phyloP scores from a whole-genome alignment of 345 rosid species.

The Lepidium aucheri region DNA sequence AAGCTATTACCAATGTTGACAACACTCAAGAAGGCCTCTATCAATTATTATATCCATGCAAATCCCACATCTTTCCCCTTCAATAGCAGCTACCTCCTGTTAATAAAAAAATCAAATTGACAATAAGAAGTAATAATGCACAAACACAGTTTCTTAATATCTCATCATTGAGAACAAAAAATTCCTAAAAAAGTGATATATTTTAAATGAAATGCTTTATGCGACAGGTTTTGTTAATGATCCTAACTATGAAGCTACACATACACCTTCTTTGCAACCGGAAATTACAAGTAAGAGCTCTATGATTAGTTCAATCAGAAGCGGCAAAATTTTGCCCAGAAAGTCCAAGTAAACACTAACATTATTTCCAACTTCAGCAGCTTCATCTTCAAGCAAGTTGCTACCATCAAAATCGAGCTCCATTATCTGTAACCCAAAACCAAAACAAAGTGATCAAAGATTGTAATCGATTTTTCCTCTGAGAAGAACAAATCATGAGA shows the following conservation, averaged over 20 bases:
- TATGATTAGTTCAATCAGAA: not conserved
- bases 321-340: not conserved
- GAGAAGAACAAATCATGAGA: not conserved
- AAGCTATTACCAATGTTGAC: conserved; percentile 73
- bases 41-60: conserved; percentile 96
- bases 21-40: conserved; percentile 94
- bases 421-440: conserved; percentile 28
- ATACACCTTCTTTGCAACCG: not conserved
- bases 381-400: conserved; percentile 48
- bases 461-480: conserved; percentile 1
- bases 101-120: not conserved
- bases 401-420: conserved; percentile 57
- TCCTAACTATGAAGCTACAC: not conserved
- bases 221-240: not conserved
- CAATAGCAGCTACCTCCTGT: conserved; percentile 54
- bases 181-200: not conserved
- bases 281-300: not conserved
- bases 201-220: not conserved
- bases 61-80: conserved; percentile 91
- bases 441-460: conserved; percentile 9
- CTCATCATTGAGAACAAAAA: not conserved
- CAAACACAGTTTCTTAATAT: not conserved
- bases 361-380: conserved; percentile 40
- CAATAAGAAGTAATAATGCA: not conserved
- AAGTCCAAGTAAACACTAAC: conserved; percentile 39